Conservation (phyloP, 2,329 filamentous ascomycete genomes). For the Fonsecaea monophora region DNA sequence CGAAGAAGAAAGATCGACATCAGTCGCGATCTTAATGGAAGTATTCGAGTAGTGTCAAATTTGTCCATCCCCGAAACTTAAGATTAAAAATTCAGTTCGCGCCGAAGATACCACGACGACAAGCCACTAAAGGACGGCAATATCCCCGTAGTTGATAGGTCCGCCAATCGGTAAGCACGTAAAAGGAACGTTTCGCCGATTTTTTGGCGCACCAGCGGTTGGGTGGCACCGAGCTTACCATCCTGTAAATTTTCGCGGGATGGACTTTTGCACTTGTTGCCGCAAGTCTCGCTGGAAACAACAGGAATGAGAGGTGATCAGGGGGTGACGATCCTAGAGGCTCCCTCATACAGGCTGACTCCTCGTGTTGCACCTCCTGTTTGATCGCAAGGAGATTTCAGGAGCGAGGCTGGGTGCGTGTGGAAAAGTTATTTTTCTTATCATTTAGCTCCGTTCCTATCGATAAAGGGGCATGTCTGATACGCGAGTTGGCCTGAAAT, state of each 20-base stretch:
- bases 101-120: not conserved
- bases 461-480: conserved; percentile 8
- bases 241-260: conserved; percentile 4
- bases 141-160: not conserved
- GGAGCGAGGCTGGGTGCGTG: not conserved
- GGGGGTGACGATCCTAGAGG: not conserved
- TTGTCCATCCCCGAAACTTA: not conserved
- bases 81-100: not conserved
- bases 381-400: not conserved
- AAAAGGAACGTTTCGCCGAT: conserved; percentile 19
- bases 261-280: not conserved
- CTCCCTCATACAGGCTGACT: not conserved
- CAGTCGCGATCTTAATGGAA: not conserved
- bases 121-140: conserved; percentile 1
- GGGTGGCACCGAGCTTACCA: not conserved
- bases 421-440: conserved; percentile 8
- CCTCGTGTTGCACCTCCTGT: not conserved
- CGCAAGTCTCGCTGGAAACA: not conserved
- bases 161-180: conserved; percentile 14
- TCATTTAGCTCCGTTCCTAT: conserved; percentile 18
- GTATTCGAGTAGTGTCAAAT: not conserved
- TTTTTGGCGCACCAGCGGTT: conserved; percentile 1
- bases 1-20: not conserved
- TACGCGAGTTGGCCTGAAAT: conserved; percentile 3
- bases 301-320: not conserved